Evolutionary conservation across 2,329 filamentous ascomycete species (phyloP).

Genomic region (Diaporthe humulicola): DNA sequence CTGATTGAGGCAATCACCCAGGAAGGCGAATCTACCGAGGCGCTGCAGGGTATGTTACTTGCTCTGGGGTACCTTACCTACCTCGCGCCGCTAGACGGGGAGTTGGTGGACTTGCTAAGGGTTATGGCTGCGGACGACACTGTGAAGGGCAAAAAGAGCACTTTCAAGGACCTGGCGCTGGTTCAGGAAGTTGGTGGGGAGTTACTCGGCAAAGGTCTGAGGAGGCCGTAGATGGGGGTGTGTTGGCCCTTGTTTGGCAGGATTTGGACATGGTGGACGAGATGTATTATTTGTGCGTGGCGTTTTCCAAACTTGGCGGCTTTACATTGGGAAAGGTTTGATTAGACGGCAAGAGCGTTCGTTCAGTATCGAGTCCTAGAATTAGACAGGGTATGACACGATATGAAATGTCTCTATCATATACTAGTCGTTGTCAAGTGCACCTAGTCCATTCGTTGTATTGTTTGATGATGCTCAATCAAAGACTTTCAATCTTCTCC

Average conservation of each 20-base stretch:
- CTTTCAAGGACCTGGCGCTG: constrained; percentile 70
- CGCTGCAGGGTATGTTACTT: constrained; percentile 81
- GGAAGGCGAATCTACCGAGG: constrained; percentile 75
- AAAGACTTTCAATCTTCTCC: neutral
- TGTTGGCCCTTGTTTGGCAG: neutral
- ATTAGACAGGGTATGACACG: neutral
- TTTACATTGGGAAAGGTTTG: neutral
- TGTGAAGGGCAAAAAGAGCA: constrained; percentile 68
- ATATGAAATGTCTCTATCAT: neutral
- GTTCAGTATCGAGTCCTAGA: neutral
- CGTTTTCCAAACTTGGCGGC: neutral
- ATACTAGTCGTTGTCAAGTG: neutral
- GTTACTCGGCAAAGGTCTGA: constrained; percentile 64
- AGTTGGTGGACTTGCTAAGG: constrained; percentile 83
- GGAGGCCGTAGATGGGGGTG: constrained; percentile 44
- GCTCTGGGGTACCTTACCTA: constrained; percentile 84
- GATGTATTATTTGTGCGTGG: neutral
- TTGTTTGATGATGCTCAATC: neutral
- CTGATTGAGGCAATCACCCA: constrained; percentile 79
- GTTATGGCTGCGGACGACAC: constrained; percentile 81
- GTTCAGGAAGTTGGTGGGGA: constrained; percentile 67
- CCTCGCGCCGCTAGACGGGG: constrained; percentile 76
- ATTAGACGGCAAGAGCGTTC: neutral
- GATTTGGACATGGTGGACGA: too few relatives aligned
- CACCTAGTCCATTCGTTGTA: neutral